phyloP scores from a whole-genome alignment of 306 rosid genomes.

The Vigna mungo region DNA sequence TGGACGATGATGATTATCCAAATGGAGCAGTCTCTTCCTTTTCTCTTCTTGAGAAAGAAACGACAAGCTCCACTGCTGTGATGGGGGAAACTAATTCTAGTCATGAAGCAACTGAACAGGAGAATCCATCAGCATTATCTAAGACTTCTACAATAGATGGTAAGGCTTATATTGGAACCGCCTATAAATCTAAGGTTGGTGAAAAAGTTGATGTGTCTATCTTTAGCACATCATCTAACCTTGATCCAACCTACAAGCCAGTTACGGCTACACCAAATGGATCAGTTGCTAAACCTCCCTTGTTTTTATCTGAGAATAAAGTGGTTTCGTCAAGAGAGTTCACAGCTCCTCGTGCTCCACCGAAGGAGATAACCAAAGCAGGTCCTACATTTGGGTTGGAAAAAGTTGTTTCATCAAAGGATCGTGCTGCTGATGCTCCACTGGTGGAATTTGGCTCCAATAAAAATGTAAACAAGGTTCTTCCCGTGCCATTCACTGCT shows the following conservation, averaged over 20 bases:
- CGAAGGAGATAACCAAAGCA: conserved; percentile 41
- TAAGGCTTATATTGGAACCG: conserved; percentile 40
- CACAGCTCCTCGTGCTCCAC: conserved; percentile 32
- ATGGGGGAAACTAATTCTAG: conserved; percentile 45
- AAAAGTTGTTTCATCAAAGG: conserved; percentile 50
- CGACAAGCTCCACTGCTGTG: conserved; percentile 37
- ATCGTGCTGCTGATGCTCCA: conserved; percentile 47
- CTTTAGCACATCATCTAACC: conserved; percentile 36
- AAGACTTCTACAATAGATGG: conserved; percentile 38
- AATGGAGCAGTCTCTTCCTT: conserved; percentile 55
- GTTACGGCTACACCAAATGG: conserved; percentile 45
- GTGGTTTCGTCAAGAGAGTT: conserved; percentile 29
- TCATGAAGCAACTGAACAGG: conserved; percentile 44
- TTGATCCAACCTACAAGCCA: conserved; percentile 43
- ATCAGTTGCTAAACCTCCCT: conserved; percentile 43
- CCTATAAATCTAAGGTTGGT: conserved; percentile 48
- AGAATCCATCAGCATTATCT: conserved; percentile 47
- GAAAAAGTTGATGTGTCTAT: conserved; percentile 48
- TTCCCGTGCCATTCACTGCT: conserved; percentile 45
- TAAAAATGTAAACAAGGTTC: conserved; percentile 45
- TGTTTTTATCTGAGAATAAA: conserved; percentile 42
- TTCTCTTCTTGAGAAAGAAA: conserved; percentile 51
- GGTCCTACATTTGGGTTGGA: conserved; percentile 50
- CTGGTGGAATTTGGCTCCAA: conserved; percentile 39
- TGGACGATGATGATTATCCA: conserved; percentile 68